phyloP scores from a whole-genome alignment of 2,329 filamentous ascomycete species.

The Beauveria sp. region DNA sequence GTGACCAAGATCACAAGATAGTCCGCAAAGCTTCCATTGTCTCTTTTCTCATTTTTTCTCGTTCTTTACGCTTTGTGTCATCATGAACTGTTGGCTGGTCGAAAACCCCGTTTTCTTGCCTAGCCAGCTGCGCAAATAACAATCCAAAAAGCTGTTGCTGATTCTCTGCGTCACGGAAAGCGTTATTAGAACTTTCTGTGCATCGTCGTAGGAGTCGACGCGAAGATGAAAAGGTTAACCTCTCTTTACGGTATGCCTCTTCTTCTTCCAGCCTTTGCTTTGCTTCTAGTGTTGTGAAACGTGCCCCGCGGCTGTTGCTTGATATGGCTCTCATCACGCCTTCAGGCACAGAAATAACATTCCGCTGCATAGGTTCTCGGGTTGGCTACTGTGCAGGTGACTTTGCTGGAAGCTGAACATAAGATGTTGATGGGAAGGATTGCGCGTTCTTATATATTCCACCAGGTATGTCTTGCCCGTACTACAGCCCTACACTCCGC shows the following conservation, averaged over 20 bases:
- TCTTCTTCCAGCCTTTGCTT: constrained; percentile 1
- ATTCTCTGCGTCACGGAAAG: not conserved
- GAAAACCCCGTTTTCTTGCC: not conserved
- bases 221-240: not conserved
- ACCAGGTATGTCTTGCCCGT: not conserved
- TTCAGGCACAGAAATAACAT: not conserved
- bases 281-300: not conserved
- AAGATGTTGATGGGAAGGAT: not conserved
- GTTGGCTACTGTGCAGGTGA: not conserved
- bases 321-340: not conserved
- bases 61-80: not conserved
- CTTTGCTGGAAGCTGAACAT: not conserved
- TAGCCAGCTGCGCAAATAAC: not conserved
- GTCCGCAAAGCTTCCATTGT: not conserved
- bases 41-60: not conserved
- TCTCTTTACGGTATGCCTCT: not conserved
- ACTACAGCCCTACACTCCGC: not conserved
- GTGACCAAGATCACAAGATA: not conserved
- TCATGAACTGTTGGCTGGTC: not conserved
- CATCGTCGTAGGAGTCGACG: not conserved
- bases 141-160: not conserved
- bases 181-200: not conserved
- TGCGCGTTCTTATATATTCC: not conserved
- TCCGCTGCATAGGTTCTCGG: not conserved
- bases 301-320: not conserved